phyloP scores from a whole-genome alignment of 2,329 filamentous ascomycete genomes.

The Fusarium sp. region DNA sequence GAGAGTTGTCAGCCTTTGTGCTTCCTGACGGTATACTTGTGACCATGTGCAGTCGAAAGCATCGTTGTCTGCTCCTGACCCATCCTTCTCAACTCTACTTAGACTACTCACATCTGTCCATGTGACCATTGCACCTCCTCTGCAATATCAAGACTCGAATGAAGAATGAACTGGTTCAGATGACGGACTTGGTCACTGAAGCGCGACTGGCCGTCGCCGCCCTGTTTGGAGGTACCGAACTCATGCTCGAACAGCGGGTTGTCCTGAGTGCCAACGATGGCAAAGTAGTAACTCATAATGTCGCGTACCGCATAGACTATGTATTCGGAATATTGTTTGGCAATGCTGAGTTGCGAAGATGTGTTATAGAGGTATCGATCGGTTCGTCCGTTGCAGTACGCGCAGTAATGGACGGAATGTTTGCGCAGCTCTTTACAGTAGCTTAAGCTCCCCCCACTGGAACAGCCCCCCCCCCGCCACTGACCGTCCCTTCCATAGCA shows the following conservation, averaged over 20 bases:
- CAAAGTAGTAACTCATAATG: slow-evolving; percentile 98
- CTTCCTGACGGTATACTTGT: not conserved
- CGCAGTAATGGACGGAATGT: slow-evolving; percentile 1
- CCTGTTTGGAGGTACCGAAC: slow-evolving; percentile 95
- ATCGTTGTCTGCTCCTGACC: slow-evolving; percentile 5
- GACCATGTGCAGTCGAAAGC: not conserved
- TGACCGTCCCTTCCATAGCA: slow-evolving; percentile 9
- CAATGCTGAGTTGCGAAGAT: not conserved
- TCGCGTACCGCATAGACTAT: slow-evolving; percentile 48
- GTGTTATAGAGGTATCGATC: not conserved
- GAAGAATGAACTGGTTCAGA: slow-evolving; percentile 97
- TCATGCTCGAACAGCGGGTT: slow-evolving; percentile 97
- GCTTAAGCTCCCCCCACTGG: slow-evolving; percentile 12
- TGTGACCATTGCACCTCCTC: slow-evolving; percentile 96
- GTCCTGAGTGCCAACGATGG: slow-evolving; percentile 94
- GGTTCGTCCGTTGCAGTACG: not conserved
- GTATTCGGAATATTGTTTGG: not conserved
- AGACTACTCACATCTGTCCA: slow-evolving; percentile 77
- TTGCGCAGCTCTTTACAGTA: slow-evolving; percentile 2
- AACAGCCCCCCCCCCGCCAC: slow-evolving; percentile 11
- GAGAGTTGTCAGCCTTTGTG: slow-evolving; percentile 11
- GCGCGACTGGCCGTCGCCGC: slow-evolving; percentile 90
- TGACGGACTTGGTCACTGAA: slow-evolving; percentile 91
- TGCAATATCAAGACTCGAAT: slow-evolving; percentile 92
- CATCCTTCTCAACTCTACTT: not conserved